Conservation (phyloP, 495 filamentous ascomycete species). For the Aspergillus baeticus region DNA sequence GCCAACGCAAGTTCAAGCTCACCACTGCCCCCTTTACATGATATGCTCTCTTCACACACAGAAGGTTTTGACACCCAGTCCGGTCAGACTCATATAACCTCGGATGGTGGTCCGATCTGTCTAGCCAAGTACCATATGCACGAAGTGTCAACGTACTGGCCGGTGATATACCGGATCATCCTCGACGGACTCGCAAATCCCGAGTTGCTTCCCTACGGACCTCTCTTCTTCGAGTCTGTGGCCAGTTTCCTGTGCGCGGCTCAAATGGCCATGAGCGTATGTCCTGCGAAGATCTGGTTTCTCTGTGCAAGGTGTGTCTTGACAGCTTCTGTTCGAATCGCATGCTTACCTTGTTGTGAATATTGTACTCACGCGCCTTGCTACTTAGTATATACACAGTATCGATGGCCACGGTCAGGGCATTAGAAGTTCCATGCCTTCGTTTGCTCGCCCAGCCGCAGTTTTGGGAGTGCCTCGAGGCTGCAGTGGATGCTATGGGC, state of each 20-base stretch:
- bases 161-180: constrained; percentile 17
- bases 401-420: background rate
- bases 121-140: background rate
- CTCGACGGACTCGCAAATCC: constrained; percentile 27
- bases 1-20: no score
- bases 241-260: constrained; percentile 6
- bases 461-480: background rate
- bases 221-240: constrained; percentile 7
- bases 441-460: background rate
- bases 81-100: no score
- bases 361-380: no score
- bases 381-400: constrained; percentile 3
- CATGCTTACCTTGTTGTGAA: no score
- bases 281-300: constrained; percentile 2
- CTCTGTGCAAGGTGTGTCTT: constrained; percentile 5
- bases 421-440: constrained; percentile 1
- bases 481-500: background rate
- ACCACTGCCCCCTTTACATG: no score
- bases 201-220: constrained; percentile 7
- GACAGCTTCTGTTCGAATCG: no score
- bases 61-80: no score
- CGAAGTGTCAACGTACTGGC: constrained; percentile 5
- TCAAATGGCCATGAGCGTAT: background rate
- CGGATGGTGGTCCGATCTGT: background rate
- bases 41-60: background rate